A percentile compares a stretch with the other conserved stretches of the same genome.
Evolutionary conservation across 2,329 filamentous ascomycete genomes (phyloP).

Genomic region (Alternaria burnsii): DNA sequence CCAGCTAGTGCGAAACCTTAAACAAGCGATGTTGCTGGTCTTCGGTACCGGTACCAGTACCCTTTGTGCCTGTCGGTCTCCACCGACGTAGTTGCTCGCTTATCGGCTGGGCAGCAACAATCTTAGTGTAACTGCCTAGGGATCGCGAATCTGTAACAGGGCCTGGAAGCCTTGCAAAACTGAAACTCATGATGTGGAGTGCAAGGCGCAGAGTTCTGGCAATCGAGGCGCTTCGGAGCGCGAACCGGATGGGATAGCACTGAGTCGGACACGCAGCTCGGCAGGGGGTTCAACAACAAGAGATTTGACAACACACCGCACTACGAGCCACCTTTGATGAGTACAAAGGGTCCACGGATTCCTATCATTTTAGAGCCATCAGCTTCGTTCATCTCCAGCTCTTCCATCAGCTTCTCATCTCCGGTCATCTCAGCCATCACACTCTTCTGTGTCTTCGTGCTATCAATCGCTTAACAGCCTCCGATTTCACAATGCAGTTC

Average conservation of each 20-base stretch:
- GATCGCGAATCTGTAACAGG: not conserved
- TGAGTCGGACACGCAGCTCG: not conserved
- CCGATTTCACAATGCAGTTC: slow-evolving; percentile 6
- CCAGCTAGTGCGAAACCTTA: not conserved
- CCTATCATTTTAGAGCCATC: not conserved
- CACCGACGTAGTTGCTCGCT: not conserved
- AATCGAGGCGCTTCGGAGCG: not conserved
- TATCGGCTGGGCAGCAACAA: not conserved
- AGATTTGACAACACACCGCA: not conserved
- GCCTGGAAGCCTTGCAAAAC: not conserved
- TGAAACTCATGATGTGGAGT: not conserved
- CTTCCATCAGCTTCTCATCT: not conserved
- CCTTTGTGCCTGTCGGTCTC: not conserved
- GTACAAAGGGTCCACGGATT: slow-evolving; percentile 1
- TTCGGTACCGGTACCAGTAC: not conserved
- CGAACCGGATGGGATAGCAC: not conserved
- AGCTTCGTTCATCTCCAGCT: slow-evolving; percentile 1
- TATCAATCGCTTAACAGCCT: slow-evolving; percentile 5
- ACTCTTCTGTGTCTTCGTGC: not conserved
- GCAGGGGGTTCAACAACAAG: not conserved
- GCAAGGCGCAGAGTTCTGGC: not conserved
- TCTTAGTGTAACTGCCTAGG: not conserved
- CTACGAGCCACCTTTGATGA: not conserved
- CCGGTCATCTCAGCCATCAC: not conserved
- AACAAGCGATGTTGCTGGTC: not conserved